Evolutionary conservation across 148 eudicot genomes (phyloP), one percentile per base, ranked within the genome.

Genomic region (Vaccinium vitisidaea): DNA sequence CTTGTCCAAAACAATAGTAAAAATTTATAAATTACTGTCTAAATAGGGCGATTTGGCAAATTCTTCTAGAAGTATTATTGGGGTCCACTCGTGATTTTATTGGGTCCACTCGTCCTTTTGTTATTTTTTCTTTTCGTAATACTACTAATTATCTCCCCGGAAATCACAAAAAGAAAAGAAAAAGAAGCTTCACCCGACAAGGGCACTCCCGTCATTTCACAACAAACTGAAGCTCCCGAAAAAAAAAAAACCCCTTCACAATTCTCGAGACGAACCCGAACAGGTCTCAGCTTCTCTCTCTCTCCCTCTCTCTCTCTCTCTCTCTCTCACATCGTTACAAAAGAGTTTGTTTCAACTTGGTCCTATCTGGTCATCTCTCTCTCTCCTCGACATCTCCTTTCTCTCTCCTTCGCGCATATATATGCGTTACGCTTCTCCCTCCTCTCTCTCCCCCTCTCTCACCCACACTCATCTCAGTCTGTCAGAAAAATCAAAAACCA

Each of bases 211-310:
- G 79, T 83, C 59, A 82, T 73, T 74, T 73, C 25, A 2, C 6
- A 1, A 32, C 3, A 54, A 74, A 53, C 67, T n/a, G 79, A 52
- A 70, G 67, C 25, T 15, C 21, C 12, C 46, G 5, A 4, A 43
- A 43, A 43, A 43, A 43, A 43, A 43, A 43, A 43, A 43, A 43
- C 4, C 78, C 78, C 70, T 70, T 71, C 84, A 12, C 84, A 55
- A 74, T 83, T 83, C 84, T 83, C 84, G 84, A 83, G 84, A 69
- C 70, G 79, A 73, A 74, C 53, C 80, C 79, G 70, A 83, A 55
- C 79, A 73, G 84, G 84, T 82, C 78, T 70, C 77, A 71, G 39
- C 23, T 18, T 32, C 48, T 30, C 32, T 30, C 32, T 30, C 36
- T 32, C 36, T 39, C 71, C 36, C 46, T 50, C 58, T n/a, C 71